Conservation (phyloP, 345 rosid species). For the Lumnitzera littorea region DNA sequence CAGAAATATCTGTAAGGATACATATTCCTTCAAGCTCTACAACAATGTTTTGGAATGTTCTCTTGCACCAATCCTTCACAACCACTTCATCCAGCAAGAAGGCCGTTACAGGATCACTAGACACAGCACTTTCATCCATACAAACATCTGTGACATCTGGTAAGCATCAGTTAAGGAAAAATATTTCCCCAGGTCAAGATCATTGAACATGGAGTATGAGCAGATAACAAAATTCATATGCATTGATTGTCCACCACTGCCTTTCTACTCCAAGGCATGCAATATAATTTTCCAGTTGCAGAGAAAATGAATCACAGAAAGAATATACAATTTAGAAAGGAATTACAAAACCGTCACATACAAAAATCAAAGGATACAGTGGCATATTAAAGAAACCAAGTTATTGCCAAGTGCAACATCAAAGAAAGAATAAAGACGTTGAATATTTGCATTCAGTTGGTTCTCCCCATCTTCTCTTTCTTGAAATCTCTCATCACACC, state of each 20-base stretch:
- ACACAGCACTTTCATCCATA: conserved; percentile 97
- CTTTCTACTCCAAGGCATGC: too few species aligned
- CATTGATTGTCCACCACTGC: too few species aligned
- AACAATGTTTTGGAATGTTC: conserved; percentile 49
- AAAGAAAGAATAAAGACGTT: conserved; percentile 78
- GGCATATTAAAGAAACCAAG: conserved; percentile 76
- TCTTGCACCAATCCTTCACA: conserved; percentile 97
- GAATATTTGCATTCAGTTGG: conserved; percentile 60
- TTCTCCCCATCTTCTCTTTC: conserved; percentile 51
- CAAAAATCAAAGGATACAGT: conserved; percentile 62
- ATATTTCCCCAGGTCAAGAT: conserved; percentile 11
- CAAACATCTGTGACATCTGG: conserved; percentile 92
- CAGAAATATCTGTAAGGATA: conserved; percentile 46
- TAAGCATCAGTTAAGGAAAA: conserved; percentile 41
- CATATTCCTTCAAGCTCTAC: conserved; percentile 65
- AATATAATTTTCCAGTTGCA: too few species aligned
- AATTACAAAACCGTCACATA: background rate
- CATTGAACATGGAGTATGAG: background rate
- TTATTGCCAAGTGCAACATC: conserved; percentile 87
- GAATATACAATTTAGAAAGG: background rate
- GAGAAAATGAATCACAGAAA: background rate
- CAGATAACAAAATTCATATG: too few species aligned
- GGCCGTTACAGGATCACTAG: conserved; percentile 89
- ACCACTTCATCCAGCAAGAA: conserved; percentile 99
- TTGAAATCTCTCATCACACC: conserved; percentile 46